Evolutionary conservation across 805 yeast species (phyloP).

Genomic region (Torulaspora quercuum): DNA sequence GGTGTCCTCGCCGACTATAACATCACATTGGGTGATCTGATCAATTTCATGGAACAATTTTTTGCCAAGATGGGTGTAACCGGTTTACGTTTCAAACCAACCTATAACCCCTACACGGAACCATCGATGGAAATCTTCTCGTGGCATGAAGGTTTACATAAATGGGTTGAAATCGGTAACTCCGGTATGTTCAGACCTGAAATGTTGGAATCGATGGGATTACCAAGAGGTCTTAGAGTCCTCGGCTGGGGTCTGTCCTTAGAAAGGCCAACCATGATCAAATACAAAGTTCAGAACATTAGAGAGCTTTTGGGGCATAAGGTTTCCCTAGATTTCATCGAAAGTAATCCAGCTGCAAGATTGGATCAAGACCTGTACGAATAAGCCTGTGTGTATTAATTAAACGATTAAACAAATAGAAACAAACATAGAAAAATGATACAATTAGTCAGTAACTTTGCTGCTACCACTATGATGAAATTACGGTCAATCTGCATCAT

Average conservation of each 20-base stretch:
- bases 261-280: conserved; percentile 99
- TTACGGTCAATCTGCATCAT: no score
- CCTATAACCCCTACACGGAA: conserved; percentile 98
- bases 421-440: conserved; percentile 9
- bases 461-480: no score
- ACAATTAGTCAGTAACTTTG: conserved; percentile 1
- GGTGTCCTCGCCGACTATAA: conserved; percentile 98
- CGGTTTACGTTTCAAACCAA: conserved; percentile 94
- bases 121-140: conserved; percentile 97
- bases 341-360: conserved; percentile 96
- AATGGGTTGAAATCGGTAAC: conserved; percentile 99
- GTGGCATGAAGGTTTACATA: conserved; percentile 88
- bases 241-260: conserved; percentile 96
- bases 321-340: conserved; percentile 90
- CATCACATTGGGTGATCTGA: conserved; percentile 90
- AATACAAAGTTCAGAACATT: conserved; percentile 91
- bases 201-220: conserved; percentile 97
- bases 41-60: conserved; percentile 97
- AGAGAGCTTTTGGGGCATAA: conserved; percentile 97
- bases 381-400: conserved; percentile 16
- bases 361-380: conserved; percentile 69
- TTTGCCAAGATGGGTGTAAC: conserved; percentile 96
- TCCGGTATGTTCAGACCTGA: conserved; percentile 99
- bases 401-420: conserved; percentile 4
- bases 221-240: conserved; percentile 89